Percentiles rank a stretch among this genome's conserved stretches.
Conservation (phyloP, 306 rosid species). For the Dryas alaskensis region DNA sequence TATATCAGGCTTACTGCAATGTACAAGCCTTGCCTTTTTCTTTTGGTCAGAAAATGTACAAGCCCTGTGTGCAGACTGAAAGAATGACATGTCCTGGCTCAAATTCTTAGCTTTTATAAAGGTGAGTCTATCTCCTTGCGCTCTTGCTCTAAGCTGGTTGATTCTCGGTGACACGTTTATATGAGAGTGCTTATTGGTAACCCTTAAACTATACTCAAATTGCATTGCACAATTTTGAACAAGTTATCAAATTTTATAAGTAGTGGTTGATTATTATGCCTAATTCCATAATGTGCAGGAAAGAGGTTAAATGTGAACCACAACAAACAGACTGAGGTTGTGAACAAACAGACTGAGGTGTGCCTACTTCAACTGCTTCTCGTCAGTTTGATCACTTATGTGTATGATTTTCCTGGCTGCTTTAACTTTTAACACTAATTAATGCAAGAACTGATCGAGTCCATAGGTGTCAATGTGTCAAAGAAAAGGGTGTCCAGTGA, state of each 20-base stretch:
- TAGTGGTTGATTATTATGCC: neutral
- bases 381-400: neutral
- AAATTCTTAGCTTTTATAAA: slow-evolving; percentile 46
- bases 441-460: neutral
- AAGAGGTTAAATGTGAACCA: too few species aligned
- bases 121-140: slow-evolving; percentile 22
- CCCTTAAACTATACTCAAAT: neutral
- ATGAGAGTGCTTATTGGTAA: neutral
- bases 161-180: slow-evolving; percentile 20
- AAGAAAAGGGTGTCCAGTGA: neutral
- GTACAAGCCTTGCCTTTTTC: slow-evolving; percentile 10
- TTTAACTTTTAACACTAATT: neutral
- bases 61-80: slow-evolving; percentile 25
- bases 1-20: slow-evolving; percentile 21
- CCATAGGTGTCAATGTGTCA: neutral
- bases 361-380: too few species aligned
- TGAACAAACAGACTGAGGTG: too few species aligned
- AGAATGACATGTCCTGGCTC: slow-evolving; percentile 26
- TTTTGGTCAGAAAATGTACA: too few species aligned
- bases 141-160: slow-evolving; percentile 8
- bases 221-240: neutral
- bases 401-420: neutral
- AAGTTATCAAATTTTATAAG: neutral
- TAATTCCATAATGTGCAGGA: neutral
- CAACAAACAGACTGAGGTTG: too few species aligned